These are phyloP conservation scores for Tylopilus intermedius DNA, from an alignment of 768 basidiomycete species.

Conservation along the genomic window DNA sequence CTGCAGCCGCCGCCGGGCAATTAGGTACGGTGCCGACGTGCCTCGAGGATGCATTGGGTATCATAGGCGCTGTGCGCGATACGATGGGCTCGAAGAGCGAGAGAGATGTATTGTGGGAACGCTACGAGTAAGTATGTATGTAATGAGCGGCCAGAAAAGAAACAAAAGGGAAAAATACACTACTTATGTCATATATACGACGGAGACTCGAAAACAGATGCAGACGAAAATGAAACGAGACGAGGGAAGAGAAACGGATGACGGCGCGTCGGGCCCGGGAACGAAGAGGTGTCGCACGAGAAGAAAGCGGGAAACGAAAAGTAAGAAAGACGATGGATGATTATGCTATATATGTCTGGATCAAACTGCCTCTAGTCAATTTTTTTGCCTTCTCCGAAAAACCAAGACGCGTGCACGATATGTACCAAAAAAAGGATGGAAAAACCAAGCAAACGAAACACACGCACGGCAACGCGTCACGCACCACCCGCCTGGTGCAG, in stretches of 20 bases:
- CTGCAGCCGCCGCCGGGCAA: constrained; percentile 8
- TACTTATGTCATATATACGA: constrained; percentile 9
- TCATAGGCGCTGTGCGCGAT: too few relatives aligned
- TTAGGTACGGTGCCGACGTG: background rate
- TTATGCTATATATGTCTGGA: constrained; percentile 18
- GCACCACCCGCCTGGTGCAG: constrained; percentile 8
- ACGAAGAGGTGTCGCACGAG: constrained; percentile 12
- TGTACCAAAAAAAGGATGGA: background rate
- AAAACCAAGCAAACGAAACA: background rate
- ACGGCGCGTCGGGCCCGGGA: background rate
- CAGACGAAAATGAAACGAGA: background rate
- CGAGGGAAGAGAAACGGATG: background rate
- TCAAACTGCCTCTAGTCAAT: constrained; percentile 5
- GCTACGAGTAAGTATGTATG: background rate
- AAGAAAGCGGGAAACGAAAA: background rate
- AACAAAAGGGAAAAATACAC: constrained; percentile 17
- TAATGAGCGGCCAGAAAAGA: background rate
- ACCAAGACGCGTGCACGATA: too few relatives aligned
- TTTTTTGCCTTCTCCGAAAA: too few relatives aligned
- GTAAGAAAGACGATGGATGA: background rate
- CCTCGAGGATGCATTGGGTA: too few relatives aligned
- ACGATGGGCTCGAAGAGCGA: background rate
- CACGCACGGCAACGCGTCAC: constrained; percentile 1
- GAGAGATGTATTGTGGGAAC: background rate
- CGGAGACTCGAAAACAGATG: background rate